A percentile compares a stretch with the other conserved stretches of the same genome.
Conservation (phyloP, 129 eudicot species). For the Mikania micrantha region DNA sequence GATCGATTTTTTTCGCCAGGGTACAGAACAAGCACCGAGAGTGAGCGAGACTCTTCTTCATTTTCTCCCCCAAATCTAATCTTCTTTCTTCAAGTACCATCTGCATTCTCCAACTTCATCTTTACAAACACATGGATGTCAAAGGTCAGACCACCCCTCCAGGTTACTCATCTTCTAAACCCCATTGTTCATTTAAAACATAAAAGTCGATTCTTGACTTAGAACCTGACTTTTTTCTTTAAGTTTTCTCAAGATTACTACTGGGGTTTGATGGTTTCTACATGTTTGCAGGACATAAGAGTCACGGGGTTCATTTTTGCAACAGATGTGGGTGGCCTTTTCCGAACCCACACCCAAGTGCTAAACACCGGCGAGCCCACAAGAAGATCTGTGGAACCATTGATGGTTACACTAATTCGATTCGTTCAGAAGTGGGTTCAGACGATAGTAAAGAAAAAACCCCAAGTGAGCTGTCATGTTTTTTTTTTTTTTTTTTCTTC, state of each 20-base stretch:
- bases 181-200: constrained; percentile 12
- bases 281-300: constrained; percentile 43
- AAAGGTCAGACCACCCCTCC: constrained; percentile 26
- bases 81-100: neutral
- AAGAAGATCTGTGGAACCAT: constrained; percentile 83
- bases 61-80: neutral
- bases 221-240: neutral
- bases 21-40: no score
- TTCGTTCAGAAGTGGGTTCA: constrained; percentile 35
- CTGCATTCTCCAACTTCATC: constrained; percentile 15
- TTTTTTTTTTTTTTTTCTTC: neutral
- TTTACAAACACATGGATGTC: constrained; percentile 22
- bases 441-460: constrained; percentile 46
- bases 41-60: no score
- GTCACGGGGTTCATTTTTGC: constrained; percentile 56
- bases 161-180: no score
- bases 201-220: neutral
- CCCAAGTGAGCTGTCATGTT: constrained; percentile 46
- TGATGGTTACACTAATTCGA: constrained; percentile 47
- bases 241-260: neutral
- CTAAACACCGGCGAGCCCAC: constrained; percentile 79
- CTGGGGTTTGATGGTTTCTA: constrained; percentile 7
- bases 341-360: constrained; percentile 84
- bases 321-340: constrained; percentile 86
- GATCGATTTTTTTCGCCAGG: no score